Evolutionary conservation across 208 protist genomes (phyloP).

Genomic region (Acanthamoeba castellanii): DNA sequence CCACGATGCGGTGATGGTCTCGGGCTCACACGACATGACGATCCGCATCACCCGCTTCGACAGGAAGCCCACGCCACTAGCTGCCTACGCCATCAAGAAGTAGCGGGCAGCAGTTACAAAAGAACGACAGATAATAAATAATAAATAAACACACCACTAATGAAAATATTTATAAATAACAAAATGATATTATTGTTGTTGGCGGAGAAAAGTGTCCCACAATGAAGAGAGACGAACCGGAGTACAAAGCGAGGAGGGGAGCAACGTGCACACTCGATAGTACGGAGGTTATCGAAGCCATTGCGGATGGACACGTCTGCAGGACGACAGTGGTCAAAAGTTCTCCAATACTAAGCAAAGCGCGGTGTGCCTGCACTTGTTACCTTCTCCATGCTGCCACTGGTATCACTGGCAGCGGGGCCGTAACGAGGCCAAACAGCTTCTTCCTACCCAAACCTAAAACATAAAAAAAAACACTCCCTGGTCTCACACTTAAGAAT

Average conservation of each 20-base stretch:
- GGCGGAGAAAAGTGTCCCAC: background rate
- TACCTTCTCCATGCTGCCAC: background rate
- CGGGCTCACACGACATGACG: conserved; percentile 65
- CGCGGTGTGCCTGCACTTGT: background rate
- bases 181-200: background rate
- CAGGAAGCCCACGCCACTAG: background rate
- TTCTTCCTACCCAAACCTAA: too few relatives aligned
- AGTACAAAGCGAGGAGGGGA: background rate
- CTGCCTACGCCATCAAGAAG: background rate
- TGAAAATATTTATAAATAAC: too few relatives aligned
- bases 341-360: conserved; percentile 2
- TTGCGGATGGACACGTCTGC: conserved; percentile 15
- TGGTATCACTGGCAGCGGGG: too few relatives aligned
- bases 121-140: background rate
- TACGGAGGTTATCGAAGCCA: conserved; percentile 57
- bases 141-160: too few relatives aligned
- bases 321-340: conserved; percentile 37
- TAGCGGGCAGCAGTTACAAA: background rate
- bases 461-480: too few relatives aligned
- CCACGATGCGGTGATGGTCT: background rate
- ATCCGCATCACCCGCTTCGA: conserved; percentile 55
- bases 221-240: background rate
- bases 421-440: too few relatives aligned
- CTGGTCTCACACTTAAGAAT: too few relatives aligned
- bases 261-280: background rate